Conservation (phyloP, 1,284 basidiomycete species). For the Puccinia horiana region DNA sequence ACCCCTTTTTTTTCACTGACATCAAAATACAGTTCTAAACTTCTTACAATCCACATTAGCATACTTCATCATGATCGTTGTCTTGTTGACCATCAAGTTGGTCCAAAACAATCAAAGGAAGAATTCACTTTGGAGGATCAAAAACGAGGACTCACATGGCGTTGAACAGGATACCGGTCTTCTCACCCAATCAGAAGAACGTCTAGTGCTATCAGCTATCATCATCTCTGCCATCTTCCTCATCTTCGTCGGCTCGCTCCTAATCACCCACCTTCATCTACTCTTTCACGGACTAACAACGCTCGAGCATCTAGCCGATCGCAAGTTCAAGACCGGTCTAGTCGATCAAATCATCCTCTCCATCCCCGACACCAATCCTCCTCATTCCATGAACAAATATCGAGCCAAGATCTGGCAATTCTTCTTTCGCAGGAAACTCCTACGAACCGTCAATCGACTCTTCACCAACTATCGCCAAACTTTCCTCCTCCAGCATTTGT, state of each 20-base stretch:
- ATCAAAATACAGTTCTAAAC: conserved; percentile 1
- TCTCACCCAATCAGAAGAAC: background rate
- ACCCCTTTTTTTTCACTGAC: background rate
- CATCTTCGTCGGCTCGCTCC: background rate
- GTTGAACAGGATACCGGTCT: too few relatives aligned
- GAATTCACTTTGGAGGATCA: background rate
- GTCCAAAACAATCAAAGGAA: background rate
- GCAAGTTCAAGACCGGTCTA: background rate
- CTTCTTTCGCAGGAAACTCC: background rate
- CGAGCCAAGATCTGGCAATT: background rate
- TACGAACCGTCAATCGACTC: background rate
- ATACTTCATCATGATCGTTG: background rate
- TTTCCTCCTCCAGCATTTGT: background rate
- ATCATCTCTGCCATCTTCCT: background rate
- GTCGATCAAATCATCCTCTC: background rate
- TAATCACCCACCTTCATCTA: background rate
- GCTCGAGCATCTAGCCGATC: background rate
- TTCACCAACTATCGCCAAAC: background rate
- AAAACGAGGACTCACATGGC: too few relatives aligned
- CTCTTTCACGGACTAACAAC: background rate
- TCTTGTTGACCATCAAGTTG: background rate
- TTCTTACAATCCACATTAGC: background rate
- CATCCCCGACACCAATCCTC: background rate
- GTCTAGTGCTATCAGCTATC: background rate
- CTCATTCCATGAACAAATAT: background rate